phyloP scores from a whole-genome alignment of 306 rosid genomes.

The Inga oerstediana region DNA sequence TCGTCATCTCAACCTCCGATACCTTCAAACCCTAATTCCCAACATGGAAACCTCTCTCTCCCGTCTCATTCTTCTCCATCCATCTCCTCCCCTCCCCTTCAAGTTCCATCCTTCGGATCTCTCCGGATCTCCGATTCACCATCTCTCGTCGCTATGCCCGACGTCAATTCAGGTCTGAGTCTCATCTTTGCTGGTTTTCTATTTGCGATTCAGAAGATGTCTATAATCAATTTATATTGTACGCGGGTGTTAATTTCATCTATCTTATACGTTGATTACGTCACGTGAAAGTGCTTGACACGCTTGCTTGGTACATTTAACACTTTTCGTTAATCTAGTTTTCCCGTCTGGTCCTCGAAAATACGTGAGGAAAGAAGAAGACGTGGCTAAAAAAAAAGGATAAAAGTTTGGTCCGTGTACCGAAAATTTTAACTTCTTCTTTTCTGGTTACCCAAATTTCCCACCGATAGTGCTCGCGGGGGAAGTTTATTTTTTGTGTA shows the following conservation, averaged over 20 bases:
- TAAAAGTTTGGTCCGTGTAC: not conserved
- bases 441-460: slow-evolving; percentile 5
- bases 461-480: not conserved
- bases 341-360: not conserved
- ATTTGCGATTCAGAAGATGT: not conserved
- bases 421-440: not conserved
- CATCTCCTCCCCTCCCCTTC: slow-evolving; percentile 41
- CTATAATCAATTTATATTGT: not conserved
- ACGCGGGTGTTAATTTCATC: not conserved
- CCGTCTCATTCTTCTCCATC: slow-evolving; percentile 16
- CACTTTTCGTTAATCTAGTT: not conserved
- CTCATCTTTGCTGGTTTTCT: not conserved
- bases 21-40: slow-evolving; percentile 62
- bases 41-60: slow-evolving; percentile 55
- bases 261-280: not conserved
- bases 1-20: slow-evolving; percentile 52
- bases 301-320: not conserved
- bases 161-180: slow-evolving; percentile 47
- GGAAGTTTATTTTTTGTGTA: not conserved
- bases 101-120: slow-evolving; percentile 49
- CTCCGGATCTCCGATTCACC: slow-evolving; percentile 60
- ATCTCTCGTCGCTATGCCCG: slow-evolving; percentile 20
- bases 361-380: not conserved
- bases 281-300: not conserved
- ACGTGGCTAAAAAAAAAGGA: not conserved